Evolutionary conservation across 164 flowering plant genomes (phyloP), one percentile per base, ranked within the genome.

Genomic region (Cinnamomum micranthum): DNA sequence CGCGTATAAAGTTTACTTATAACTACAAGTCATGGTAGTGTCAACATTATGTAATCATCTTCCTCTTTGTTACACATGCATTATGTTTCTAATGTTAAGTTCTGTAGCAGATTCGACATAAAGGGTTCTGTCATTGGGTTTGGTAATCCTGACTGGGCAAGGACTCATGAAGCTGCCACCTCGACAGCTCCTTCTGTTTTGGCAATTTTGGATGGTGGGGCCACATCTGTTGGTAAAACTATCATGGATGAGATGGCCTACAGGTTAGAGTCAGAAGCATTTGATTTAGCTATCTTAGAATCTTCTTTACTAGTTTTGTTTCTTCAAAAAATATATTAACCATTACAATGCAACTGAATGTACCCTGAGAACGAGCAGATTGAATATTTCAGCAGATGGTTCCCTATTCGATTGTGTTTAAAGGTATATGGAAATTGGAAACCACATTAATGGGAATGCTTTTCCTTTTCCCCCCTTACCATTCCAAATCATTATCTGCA

Each of bases 171-270:
- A 1, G 85, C 85, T 71, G 91, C 99, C 9, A 76, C 74, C 22
- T 77, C 85, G 1, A 90, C 99, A 15, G 92, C 99, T 66, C 91
- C 92, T 10, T 82, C 88, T 9, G 93, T 92, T 71, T 79, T 82
- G 81, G 86, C 90, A 28, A 27, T 90, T 70, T 75, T 93, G 14
- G 76, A 28, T 7, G 91, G 76, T 47, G 99, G 99, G 68, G 99
- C 97, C 70, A 89, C 91, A 17, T 91, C 88, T 85, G 74, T 92
- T 74, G 99, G 99, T 58, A 90, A 81, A 88, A 90, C 94, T 84
- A 85, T 93, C 74, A 92, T 95, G 99, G 98, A 95, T 88, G 99
- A 95, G 86, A 87, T 95, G 95, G 99, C 98, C 31, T 93, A 90
- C 88, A 86, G 99, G 99, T 95, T 72, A 60, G 81, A 47, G 27